Evolutionary conservation across 495 filamentous ascomycete genomes (phyloP), one percentile per base, ranked within the genome.

Genomic region (Cairneyella variabilis): DNA sequence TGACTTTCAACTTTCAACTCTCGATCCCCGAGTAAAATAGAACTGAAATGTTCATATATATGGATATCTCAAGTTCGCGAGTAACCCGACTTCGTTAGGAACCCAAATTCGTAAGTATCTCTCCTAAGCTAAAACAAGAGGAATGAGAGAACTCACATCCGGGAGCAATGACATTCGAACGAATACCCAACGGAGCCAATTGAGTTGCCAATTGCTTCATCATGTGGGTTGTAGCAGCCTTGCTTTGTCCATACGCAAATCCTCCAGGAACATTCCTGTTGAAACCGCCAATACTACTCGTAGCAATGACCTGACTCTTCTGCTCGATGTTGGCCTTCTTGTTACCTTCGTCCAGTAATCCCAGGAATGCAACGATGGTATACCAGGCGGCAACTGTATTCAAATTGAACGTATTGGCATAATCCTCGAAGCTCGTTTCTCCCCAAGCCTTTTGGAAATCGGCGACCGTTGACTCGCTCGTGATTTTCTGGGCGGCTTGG

Each of bases 341-440:
- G 59, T 89, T 89, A 6, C 83, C 84, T 1, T 70, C 71, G 8
- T 83, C 81, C 0, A 89, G 72, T 21, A 89, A 61, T n/a, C 76
- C 76, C 41, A 89, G 57, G 55, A 88, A 88, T 3, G 84, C 80
- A 47, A 86, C 69, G n/a, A 77, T 64, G 0, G 82, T 86, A 53
- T 78, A 87, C 70, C 81, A 86, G 0, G 83, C 74, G 1, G 76
- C 77, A 1, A 74, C 79, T 0, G 73, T 69, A 51, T 88, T 88
- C 5, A 87, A 75, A 28, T 74, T 69, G 55, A 84, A 78, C 0
- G 79, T 82, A 2, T 73, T 56, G 6, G 70, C 77, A 55, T 80
- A 88, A 1, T 82, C 82, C 16, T 78, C 73, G 57, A 80, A 73
- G 6, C 17, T 21, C 5, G 32, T 21, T 10, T 49, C 64, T 62